Evolutionary conservation across 164 flowering plant genomes (phyloP), one percentile per base, ranked within the genome.

Genomic region (Taxillus chinensis): DNA sequence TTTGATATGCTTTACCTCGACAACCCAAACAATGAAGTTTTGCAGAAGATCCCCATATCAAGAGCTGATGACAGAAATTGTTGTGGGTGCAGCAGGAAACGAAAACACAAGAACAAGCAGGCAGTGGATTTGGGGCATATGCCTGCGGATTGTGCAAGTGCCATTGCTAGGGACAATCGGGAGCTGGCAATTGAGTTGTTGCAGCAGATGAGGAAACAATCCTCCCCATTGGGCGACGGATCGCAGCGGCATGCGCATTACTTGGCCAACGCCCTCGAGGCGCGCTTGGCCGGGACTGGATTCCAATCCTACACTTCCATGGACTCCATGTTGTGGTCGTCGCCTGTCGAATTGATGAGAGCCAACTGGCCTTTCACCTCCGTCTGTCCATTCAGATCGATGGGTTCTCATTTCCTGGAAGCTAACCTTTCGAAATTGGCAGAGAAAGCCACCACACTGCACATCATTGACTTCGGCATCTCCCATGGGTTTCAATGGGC

Each of bases 121-220:
- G 62, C 37, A 40, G 72, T 68, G 7, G 75, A 72, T 52, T 43
- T 72, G 37, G 49, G 65, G 52, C 62, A 17, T 46, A 57, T 72
- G 2, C 17, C 68, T 27, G 42, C 40, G 8, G 64, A 38, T 5
- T 68, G 70, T 57, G 75, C 72, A 41, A 71, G 65, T 58, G 65
- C 75, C 6, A 40, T 65, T 0, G 55, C 69, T 48, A 8, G 2
- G 15, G 54, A 43, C 48, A 69, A 72, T 14, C 41, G 27, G 14
- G 56, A 62, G 57, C 57, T 60, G 3, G 66, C 64, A 5, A 12
- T 45, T 41, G 72, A 72, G 0, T 15, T 52, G 41, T 60, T 72
- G 9, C 45, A 14, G 3, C 49, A 12, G 38, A 65, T 72, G 8
- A 41, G 67, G 63, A 41, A 61, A 13, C 66, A 48, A 11, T 48